Conservation (phyloP, 306 rosid species). For the Cicer chorassanicum region DNA sequence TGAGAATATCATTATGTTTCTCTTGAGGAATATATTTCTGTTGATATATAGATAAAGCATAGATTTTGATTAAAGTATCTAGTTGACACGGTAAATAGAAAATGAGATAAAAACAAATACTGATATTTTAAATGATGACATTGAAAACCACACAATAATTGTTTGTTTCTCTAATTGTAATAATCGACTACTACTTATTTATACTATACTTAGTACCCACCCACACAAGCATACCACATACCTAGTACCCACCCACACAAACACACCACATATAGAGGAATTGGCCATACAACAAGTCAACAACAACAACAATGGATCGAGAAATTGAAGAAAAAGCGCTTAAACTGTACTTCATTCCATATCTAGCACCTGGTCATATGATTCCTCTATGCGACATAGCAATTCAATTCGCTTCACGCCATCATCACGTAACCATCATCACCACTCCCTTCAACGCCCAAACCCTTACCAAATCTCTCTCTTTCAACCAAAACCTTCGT, state of each 20-base stretch:
- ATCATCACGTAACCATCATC: slow-evolving; percentile 41
- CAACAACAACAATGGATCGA: not conserved
- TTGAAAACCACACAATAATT: not conserved
- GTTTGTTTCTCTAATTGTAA: not conserved
- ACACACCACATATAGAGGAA: not conserved
- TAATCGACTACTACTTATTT: too few species aligned
- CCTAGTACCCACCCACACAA: too few species aligned
- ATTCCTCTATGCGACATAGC: slow-evolving; percentile 44
- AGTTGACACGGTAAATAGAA: not conserved
- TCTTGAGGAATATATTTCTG: too few species aligned
- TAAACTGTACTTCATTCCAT: slow-evolving; percentile 36
- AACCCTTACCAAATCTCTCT: slow-evolving; percentile 3
- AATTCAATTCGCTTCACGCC: slow-evolving; percentile 29
- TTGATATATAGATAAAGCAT: not conserved
- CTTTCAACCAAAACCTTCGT: not conserved
- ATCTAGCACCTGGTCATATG: slow-evolving; percentile 36
- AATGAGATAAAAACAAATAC: not conserved
- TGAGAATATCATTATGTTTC: too few species aligned
- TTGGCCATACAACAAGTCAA: not conserved
- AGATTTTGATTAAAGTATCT: not conserved
- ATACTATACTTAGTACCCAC: too few species aligned
- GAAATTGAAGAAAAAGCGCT: not conserved
- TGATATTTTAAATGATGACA: not conserved
- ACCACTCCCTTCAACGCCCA: slow-evolving; percentile 41
- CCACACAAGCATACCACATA: too few species aligned